Evolutionary conservation across 257 asterid genomes (phyloP), one percentile per base, ranked within the genome.

Genomic region (Solanum sejunctum): DNA sequence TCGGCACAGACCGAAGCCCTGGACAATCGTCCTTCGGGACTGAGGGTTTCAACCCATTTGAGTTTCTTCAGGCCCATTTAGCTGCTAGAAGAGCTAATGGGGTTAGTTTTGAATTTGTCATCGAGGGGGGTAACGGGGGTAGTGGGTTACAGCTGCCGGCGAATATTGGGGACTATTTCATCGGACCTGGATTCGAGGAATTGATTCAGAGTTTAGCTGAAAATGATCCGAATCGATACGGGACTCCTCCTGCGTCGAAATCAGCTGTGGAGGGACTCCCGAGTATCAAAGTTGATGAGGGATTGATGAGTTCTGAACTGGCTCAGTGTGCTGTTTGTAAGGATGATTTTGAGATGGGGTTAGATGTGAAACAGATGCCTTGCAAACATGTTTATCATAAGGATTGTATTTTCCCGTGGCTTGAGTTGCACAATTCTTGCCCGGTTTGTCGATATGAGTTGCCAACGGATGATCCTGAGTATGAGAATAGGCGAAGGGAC

Each of bases 291-390:
- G 93, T 92, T 7, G 90, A 91, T 20, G 92, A 89, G 87, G 91
- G 83, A 18, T 78, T 93, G 92, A 84, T 93, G 82, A 87, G 89
- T 71, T 89, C 93, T 6, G 98, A 92, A 21, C 45, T 92, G 90
- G 92, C 95, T 28, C 95, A 92, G 84, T 95, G 98, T 55, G 98
- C 98, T 1, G 98, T 95, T 45, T 95, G 98, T 85, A 95, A 92
- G 88, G 98, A 95, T 84, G 94, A 89, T 80, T 93, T 95, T 83
- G 94, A 92, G 88, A 3, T 87, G 87, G 93, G 91, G 32, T 85
- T 84, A 47, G 83, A 52, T 78, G 97, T 90, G 51, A 95, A 92
- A 87, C 93, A 92, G 93, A 92, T 95, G 93, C 98, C 98, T 6
- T 95, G 98, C 86, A 93, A 92, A 85, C 98, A 95, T 86, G 92